A percentile compares a stretch with the other conserved stretches of the same genome.
Evolutionary conservation across 495 filamentous ascomycete genomes (phyloP).

Genomic region (Penicillium angulare): DNA sequence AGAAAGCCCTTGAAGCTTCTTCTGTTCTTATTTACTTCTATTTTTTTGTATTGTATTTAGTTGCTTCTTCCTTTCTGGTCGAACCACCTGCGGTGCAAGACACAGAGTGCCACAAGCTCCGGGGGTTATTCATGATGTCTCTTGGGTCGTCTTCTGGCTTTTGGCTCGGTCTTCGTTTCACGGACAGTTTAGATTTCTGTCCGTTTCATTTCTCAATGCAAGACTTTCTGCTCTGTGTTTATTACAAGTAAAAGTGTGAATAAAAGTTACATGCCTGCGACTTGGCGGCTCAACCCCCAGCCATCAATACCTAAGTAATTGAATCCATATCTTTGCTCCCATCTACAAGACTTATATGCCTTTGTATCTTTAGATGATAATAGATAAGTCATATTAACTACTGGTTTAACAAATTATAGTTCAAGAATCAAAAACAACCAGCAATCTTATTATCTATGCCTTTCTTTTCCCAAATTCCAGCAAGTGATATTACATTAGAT

Average conservation of each 20-base stretch:
- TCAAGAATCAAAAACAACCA: neutral
- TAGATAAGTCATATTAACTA: too few relatives aligned
- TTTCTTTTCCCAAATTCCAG: neutral
- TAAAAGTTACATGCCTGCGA: too few relatives aligned
- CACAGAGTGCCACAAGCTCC: slow-evolving; percentile 7
- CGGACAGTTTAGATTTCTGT: too few relatives aligned
- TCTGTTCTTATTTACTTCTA: slow-evolving; percentile 4
- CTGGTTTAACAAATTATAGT: too few relatives aligned
- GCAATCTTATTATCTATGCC: neutral
- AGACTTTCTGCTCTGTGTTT: too few relatives aligned
- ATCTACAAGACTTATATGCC: too few relatives aligned
- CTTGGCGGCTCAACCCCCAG: too few relatives aligned
- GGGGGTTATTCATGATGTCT: neutral
- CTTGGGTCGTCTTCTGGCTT: neutral
- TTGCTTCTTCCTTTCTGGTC: slow-evolving; percentile 14
- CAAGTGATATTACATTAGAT: neutral
- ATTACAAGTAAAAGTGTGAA: too few relatives aligned
- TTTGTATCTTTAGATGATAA: too few relatives aligned
- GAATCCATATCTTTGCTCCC: too few relatives aligned
- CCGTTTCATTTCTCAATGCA: too few relatives aligned
- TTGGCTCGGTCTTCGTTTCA: neutral
- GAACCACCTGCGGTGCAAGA: slow-evolving; percentile 5
- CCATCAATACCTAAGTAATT: too few relatives aligned
- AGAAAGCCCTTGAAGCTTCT: slow-evolving; percentile 9
- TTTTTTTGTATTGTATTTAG: slow-evolving; percentile 29